Percentiles rank a stretch among this genome's conserved stretches.
These are phyloP conservation scores for Colletotrichum falcatum DNA, from an alignment of 2,329 filamentous ascomycete genomes.

Conservation along the genomic window DNA sequence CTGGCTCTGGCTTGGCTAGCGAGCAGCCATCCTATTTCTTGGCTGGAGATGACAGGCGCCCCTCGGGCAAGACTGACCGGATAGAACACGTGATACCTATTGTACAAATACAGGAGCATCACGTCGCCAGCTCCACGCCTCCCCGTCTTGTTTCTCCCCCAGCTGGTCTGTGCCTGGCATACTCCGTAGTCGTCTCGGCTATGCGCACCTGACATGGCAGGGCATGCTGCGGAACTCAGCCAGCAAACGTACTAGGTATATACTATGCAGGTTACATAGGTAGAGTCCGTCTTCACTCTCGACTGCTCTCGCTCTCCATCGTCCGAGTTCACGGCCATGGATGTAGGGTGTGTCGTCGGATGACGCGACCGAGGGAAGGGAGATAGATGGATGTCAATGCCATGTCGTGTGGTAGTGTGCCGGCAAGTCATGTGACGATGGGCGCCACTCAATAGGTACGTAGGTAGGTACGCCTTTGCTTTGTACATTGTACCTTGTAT, in stretches of 20 bases:
- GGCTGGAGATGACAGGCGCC: background rate
- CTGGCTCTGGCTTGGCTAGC: background rate
- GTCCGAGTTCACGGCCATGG: background rate
- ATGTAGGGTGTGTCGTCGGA: background rate
- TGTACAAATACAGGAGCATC: background rate
- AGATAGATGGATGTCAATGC: slow-evolving; percentile 6
- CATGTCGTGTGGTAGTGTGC: background rate
- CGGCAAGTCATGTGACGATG: slow-evolving; percentile 25
- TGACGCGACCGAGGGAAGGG: too few species aligned
- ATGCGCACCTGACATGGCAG: background rate
- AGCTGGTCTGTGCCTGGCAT: slow-evolving; percentile 10
- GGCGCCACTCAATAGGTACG: slow-evolving; percentile 24
- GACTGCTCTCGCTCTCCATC: background rate
- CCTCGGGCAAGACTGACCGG: background rate
- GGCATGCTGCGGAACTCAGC: background rate
- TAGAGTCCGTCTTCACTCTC: slow-evolving; percentile 12
- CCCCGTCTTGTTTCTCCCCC: slow-evolving; percentile 17
- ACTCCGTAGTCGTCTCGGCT: slow-evolving; percentile 25
- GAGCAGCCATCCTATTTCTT: background rate
- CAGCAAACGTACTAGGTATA: too few species aligned
- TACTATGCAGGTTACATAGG: too few species aligned
- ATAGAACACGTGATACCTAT: background rate
- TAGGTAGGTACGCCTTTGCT: slow-evolving; percentile 8
- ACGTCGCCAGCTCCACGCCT: background rate
- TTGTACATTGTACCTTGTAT: background rate